Evolutionary conservation across 176 grass and related monocot species (phyloP).

Genomic region (Oryza nivara): DNA sequence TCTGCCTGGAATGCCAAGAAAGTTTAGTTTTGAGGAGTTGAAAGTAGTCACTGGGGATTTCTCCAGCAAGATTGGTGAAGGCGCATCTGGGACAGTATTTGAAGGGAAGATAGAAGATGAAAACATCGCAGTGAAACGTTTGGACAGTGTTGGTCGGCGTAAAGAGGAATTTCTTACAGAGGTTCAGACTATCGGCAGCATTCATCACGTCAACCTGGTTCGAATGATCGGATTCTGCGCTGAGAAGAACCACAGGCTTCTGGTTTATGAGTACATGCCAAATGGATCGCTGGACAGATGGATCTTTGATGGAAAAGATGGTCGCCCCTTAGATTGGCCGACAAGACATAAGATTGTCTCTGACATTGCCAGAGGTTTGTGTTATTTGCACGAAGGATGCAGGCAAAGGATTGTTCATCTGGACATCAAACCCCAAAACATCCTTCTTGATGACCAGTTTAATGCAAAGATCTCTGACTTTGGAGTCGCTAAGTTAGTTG

Average conservation of each 20-base stretch:
- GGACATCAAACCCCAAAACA: not conserved
- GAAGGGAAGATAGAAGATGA: not conserved
- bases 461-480: not conserved
- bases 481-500: not conserved
- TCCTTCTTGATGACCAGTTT: not conserved
- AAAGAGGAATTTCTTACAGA: slow-evolving; percentile 53
- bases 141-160: slow-evolving; percentile 30
- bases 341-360: not conserved
- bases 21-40: slow-evolving; percentile 17
- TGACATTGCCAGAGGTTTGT: not conserved
- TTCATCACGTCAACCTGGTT: not conserved
- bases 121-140: slow-evolving; percentile 25
- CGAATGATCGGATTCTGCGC: not conserved
- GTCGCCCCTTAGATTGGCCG: not conserved
- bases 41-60: not conserved
- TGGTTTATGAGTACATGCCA: not conserved
- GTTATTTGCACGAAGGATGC: not conserved
- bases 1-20: not conserved
- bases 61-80: slow-evolving; percentile 25
- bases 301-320: not conserved
- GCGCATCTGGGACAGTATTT: slow-evolving; percentile 39
- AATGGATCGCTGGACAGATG: not conserved
- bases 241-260: not conserved
- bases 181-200: slow-evolving; percentile 49
- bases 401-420: not conserved